phyloP scores from a whole-genome alignment of 2,329 filamentous ascomycete genomes.

The Acephala macrosclerotiorum region DNA sequence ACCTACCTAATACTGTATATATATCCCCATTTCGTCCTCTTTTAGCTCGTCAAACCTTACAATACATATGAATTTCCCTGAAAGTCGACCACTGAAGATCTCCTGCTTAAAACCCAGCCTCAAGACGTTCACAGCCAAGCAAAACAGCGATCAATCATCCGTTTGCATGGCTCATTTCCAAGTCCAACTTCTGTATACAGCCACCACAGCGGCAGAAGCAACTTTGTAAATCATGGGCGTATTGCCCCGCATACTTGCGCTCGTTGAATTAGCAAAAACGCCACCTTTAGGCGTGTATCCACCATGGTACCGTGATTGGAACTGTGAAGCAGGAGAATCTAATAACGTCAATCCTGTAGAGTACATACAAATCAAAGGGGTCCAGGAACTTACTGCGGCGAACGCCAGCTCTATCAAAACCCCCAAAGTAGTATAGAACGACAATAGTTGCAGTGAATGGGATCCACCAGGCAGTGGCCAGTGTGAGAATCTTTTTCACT shows the following conservation, averaged over 20 bases:
- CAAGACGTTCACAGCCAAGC: no score
- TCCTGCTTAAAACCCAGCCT: no score
- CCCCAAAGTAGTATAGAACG: slow-evolving; percentile 8
- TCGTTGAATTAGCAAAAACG: slow-evolving; percentile 11
- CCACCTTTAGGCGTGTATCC: slow-evolving; percentile 4
- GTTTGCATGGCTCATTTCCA: neutral
- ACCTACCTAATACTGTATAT: no score
- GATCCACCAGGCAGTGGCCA: slow-evolving; percentile 1
- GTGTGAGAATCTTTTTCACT: slow-evolving; percentile 5
- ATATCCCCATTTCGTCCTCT: no score
- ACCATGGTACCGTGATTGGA: slow-evolving; percentile 8
- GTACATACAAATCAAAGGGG: neutral
- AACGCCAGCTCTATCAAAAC: slow-evolving; percentile 5
- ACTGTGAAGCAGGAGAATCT: slow-evolving; percentile 4
- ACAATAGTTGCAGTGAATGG: slow-evolving; percentile 12
- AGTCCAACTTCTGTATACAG: slow-evolving; percentile 5
- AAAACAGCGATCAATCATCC: no score
- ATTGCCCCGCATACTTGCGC: slow-evolving; percentile 11
- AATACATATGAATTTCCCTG: no score
- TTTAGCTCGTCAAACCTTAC: no score
- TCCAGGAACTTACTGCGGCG: slow-evolving; percentile 4
- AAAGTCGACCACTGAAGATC: no score
- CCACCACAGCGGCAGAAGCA: neutral
- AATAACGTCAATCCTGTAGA: neutral
- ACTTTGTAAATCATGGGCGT: slow-evolving; percentile 12